These are phyloP conservation scores for Neurospora discreta DNA, from an alignment of 495 filamentous ascomycete genomes.

Conservation along the genomic window DNA sequence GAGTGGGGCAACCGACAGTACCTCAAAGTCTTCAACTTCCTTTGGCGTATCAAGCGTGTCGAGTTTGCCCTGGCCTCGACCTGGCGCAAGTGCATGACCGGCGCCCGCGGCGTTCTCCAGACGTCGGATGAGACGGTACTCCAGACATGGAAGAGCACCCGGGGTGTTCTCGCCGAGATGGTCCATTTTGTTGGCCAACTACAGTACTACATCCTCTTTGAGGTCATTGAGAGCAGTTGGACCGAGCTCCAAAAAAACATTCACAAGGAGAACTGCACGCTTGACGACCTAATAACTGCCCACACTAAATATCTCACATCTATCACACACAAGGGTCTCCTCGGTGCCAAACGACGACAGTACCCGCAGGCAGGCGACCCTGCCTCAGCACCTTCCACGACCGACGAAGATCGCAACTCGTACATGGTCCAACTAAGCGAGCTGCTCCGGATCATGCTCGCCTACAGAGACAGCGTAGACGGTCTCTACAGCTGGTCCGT, in stretches of 20 bases:
- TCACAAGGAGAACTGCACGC: slow-evolving; percentile 68
- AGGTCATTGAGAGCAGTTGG: slow-evolving; percentile 95
- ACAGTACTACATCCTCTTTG: slow-evolving; percentile 97
- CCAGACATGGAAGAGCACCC: slow-evolving; percentile 77
- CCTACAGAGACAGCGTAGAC: slow-evolving; percentile 87
- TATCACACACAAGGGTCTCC: slow-evolving; percentile 92
- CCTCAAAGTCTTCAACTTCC: slow-evolving; percentile 97
- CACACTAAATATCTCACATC: slow-evolving; percentile 83
- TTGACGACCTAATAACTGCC: slow-evolving; percentile 89
- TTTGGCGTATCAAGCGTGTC: slow-evolving; percentile 96
- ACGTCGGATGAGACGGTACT: slow-evolving; percentile 65
- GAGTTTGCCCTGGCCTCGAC: slow-evolving; percentile 85
- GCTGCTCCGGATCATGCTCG: slow-evolving; percentile 87
- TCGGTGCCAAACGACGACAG: slow-evolving; percentile 53
- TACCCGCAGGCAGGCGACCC: slow-evolving; percentile 17
- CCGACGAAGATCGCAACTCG: slow-evolving; percentile 55
- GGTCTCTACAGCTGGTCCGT: slow-evolving; percentile 90
- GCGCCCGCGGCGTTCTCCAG: slow-evolving; percentile 80
- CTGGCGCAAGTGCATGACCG: slow-evolving; percentile 96
- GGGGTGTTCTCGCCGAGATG: slow-evolving; percentile 91
- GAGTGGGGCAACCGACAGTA: slow-evolving; percentile 92
- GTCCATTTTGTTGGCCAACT: slow-evolving; percentile 95
- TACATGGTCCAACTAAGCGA: slow-evolving; percentile 88
- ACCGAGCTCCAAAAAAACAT: slow-evolving; percentile 72
- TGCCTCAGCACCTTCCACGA: slow-evolving; percentile 14